Base-by-base conservation (phyloP, 1,284 basidiomycete genomes). In the Serendipita sp. region DNA sequence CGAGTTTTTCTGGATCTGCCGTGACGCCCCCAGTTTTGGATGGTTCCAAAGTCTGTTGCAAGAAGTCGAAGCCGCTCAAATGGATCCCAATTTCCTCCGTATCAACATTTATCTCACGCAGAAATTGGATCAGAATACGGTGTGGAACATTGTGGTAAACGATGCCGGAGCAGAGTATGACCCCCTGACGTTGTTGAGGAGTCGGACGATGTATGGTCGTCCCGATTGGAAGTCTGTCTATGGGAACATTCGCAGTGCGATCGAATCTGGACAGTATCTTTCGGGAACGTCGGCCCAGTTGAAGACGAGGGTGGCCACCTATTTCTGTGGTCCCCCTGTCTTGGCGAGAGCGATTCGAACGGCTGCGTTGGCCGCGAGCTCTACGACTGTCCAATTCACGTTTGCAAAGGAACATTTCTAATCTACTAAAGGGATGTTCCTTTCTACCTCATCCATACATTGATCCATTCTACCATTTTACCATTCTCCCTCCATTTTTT, bases 81-180 rank as follows among this genome's bases (percentile, higher is more conserved):
- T 82, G 50, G 87, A 91, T 76, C 87, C 89, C 68, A 88, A 90
- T 75, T 93, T 93, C 77, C 78, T 93, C 66, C 85, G 84, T 63
- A 93, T 94, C 77, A 87, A 91, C 70, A 85, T 93, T 67, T 94
- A 92, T 73, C 79, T 93, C 62, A 94, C 91, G 2, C 87, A 91
- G 74, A 88, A 87, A 77, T 82, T 93, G 68, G 78, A 79, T 64
- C 82, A 88, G 69, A 87, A 91, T 73, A 90, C 88, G 82, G 78
- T 93, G 49, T 90, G 88, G 84, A 93, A 93, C 73, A 91, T 94
- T 66, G 84, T 87, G 4, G 81, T 94, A 66, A 92, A 93, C 69
- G 85, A 88, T 68, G 84, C 83, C n/a, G 85, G 85, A 64, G 82
- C 85, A 10, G 82, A 84, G 63, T 89, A 86, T 70, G 91, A 93